Conservation (phyloP, 495 filamentous ascomycete species). For the Aspergillus wentii region DNA sequence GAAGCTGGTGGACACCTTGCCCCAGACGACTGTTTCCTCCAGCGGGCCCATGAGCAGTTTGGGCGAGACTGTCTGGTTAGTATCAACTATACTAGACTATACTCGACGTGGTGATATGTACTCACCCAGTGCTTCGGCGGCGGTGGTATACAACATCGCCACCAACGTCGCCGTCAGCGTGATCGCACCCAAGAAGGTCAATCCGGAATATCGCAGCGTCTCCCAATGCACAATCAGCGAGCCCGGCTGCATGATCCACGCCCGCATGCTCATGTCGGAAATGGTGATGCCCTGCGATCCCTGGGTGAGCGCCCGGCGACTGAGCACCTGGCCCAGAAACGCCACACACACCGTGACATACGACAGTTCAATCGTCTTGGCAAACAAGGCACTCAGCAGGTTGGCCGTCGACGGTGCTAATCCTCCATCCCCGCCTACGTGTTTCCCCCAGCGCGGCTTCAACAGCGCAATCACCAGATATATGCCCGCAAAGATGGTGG, state of each 20-base stretch:
- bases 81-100: too few relatives aligned
- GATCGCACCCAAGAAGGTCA: slow-evolving; percentile 54
- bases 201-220: slow-evolving; percentile 53
- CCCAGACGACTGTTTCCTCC: slow-evolving; percentile 39
- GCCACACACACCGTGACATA: slow-evolving; percentile 76
- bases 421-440: slow-evolving; percentile 41
- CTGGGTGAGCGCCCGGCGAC: slow-evolving; percentile 53
- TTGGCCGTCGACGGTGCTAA: slow-evolving; percentile 54
- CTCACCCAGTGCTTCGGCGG: slow-evolving; percentile 59
- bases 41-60: slow-evolving; percentile 51
- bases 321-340: slow-evolving; percentile 67
- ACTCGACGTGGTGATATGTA: too few relatives aligned
- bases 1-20: slow-evolving; percentile 53
- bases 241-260: slow-evolving; percentile 59
- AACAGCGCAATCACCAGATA: slow-evolving; percentile 55
- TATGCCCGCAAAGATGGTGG: slow-evolving; percentile 59
- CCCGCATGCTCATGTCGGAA: slow-evolving; percentile 63
- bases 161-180: slow-evolving; percentile 55
- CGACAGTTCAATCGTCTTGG: slow-evolving; percentile 69
- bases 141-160: slow-evolving; percentile 68
- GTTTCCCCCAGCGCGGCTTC: slow-evolving; percentile 55
- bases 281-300: slow-evolving; percentile 58
- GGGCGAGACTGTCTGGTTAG: slow-evolving; percentile 48
- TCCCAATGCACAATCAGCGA: slow-evolving; percentile 64
- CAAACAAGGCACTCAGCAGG: slow-evolving; percentile 57